Conservation (phyloP, 2,329 filamentous ascomycete genomes). For the Fusarium nisikadoi region DNA sequence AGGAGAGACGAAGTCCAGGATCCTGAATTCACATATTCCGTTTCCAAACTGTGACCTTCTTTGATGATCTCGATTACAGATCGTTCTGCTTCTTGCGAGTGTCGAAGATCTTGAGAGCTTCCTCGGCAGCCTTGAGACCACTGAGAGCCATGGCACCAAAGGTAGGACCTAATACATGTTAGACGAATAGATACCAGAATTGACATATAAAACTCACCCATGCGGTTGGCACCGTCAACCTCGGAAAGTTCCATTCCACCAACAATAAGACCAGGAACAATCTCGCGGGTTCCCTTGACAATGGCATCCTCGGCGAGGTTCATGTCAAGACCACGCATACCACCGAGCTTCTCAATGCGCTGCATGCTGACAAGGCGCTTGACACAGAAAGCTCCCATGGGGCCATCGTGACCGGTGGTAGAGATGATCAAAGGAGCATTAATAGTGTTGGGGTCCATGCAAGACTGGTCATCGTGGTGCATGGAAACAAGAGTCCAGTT, state of each 20-base stretch:
- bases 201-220: constrained; percentile 64
- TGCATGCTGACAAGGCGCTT: constrained; percentile 93
- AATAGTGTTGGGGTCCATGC: constrained; percentile 98
- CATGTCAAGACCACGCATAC: constrained; percentile 96
- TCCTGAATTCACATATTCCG: not conserved
- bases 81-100: constrained; percentile 80
- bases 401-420: constrained; percentile 90
- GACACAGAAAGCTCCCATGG: constrained; percentile 90
- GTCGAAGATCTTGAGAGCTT: constrained; percentile 81
- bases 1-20: constrained; percentile 21
- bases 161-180: constrained; percentile 65
- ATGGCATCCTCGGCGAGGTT: constrained; percentile 91
- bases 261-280: constrained; percentile 89
- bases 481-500: constrained; percentile 95
- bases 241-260: constrained; percentile 95
- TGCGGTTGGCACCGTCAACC: constrained; percentile 89
- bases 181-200: not conserved
- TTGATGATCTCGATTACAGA: constrained; percentile 51
- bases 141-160: constrained; percentile 90
- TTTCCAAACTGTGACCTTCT: not conserved
- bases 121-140: constrained; percentile 92
- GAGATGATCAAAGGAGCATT: constrained; percentile 89
- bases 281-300: constrained; percentile 89
- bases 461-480: constrained; percentile 89
- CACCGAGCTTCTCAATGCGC: constrained; percentile 82